These are phyloP conservation scores for Halophytophthora polymorphica DNA, from an alignment of 352 stramenopile genomes.

Conservation along the genomic window DNA sequence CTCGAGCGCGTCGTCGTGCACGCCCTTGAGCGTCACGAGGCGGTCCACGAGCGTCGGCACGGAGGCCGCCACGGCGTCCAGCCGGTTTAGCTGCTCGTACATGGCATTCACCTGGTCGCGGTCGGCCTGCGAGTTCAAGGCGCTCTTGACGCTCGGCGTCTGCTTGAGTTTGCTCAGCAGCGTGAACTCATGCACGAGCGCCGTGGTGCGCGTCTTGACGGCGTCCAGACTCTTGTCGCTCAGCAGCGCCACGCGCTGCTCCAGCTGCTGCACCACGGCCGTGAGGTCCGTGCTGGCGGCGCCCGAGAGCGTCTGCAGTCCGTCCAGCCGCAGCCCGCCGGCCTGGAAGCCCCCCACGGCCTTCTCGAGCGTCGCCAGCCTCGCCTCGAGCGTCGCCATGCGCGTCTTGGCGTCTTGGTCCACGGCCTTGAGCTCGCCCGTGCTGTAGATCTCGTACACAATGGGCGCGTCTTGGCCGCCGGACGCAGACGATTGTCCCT, in stretches of 20 bases:
- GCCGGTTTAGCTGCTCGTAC: constrained; percentile 58
- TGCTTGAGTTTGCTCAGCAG: constrained; percentile 81
- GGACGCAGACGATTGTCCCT: constrained; percentile 13
- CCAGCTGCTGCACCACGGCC: constrained; percentile 50
- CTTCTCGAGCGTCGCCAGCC: constrained; percentile 58
- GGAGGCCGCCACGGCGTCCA: constrained; percentile 54
- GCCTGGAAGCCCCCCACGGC: constrained; percentile 51
- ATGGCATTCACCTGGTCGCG: constrained; percentile 69
- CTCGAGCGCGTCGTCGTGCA: constrained; percentile 66
- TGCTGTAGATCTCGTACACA: constrained; percentile 82
- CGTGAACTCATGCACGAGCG: constrained; percentile 74
- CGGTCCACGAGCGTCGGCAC: constrained; percentile 72
- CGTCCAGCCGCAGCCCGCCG: constrained; percentile 49
- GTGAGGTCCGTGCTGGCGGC: constrained; percentile 31
- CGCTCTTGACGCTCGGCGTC: constrained; percentile 49
- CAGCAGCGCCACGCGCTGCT: constrained; percentile 66
- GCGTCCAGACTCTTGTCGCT: constrained; percentile 77
- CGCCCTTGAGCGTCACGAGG: constrained; percentile 61
- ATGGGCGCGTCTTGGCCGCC: constrained; percentile 32
- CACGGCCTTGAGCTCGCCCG: constrained; percentile 64
- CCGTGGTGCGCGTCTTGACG: constrained; percentile 72
- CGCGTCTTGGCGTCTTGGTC: constrained; percentile 66
- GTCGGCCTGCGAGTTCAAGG: constrained; percentile 56
- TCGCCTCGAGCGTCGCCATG: constrained; percentile 51
- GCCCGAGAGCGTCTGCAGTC: constrained; percentile 20